Evolutionary conservation across 495 filamentous ascomycete species (phyloP), one percentile per base, ranked within the genome.

Genomic region (Aspergillus sclerotioniger): DNA sequence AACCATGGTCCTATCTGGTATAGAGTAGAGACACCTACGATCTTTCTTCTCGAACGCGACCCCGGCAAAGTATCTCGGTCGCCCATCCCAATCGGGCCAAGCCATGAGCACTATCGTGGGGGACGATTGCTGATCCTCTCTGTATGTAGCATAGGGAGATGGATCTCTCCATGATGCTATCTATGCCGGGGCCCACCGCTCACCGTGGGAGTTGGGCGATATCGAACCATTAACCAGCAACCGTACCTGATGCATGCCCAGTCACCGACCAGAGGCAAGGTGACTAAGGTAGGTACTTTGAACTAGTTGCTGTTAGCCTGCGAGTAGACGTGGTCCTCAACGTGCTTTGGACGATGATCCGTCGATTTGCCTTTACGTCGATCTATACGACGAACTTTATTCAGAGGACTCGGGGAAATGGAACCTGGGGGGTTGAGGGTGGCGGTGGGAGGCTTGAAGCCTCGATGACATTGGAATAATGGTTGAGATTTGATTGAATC

Each of bases 91-190:
- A 32, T 32, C n/a, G 47, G 31, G 47, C 5, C 13, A 50, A 50
- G 47, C 15, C 19, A 16, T 8, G 25, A 50, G 32, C 25, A 50
- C 47, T 50, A 50, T 50, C 47, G 47, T 21, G 25, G 47, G 25
- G 31, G 25, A 12, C 17, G 47, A 50, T 50, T 31, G 47, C 28
- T 31, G 25, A 50, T 50, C 47, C 16, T 50, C 25, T 13, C 47
- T 50, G 47, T 5, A 31, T 50, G 5, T 10, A 20, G 46, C 5
- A 5, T 17, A 28, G 28, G 9, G 7, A 16, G 25, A 29, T 50
- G 47, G 47, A 32, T 32, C 47, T 4, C 47, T 50, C 21, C 15
- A 29, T 28, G 46, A 49, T 31, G 46, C 37, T 41, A 41, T 41
- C 37, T 13, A 41, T n/a, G 5, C 13, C 12, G 37, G 37, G 37